Evolutionary conservation across 768 basidiomycete genomes (phyloP).

Genomic region (Agaricus blazei): DNA sequence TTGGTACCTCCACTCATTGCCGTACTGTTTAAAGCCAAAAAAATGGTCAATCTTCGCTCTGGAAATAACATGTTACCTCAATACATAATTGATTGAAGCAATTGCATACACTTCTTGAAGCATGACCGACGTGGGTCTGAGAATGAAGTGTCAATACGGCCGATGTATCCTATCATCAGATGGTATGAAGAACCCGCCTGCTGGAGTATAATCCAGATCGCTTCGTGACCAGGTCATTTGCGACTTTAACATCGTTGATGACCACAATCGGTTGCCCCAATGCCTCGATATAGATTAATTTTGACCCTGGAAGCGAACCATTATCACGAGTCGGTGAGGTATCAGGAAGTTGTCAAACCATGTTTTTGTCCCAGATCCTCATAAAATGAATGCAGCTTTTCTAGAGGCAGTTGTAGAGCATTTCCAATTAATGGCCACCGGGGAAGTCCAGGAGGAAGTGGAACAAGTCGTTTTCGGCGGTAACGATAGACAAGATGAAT

Average conservation of each 20-base stretch:
- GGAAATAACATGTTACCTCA: too few relatives aligned
- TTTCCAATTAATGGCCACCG: conserved; percentile 11
- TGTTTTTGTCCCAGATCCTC: background rate
- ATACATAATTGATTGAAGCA: background rate
- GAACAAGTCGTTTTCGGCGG: background rate
- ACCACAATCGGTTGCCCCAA: conserved; percentile 37
- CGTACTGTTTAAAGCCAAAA: conserved; percentile 18
- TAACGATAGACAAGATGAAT: background rate
- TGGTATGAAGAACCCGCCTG: conserved; percentile 16
- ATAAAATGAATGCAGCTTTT: background rate
- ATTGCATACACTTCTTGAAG: conserved; percentile 7
- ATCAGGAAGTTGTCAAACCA: background rate
- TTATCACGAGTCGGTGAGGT: background rate
- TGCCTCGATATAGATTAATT: conserved; percentile 48
- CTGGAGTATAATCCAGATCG: conserved; percentile 54
- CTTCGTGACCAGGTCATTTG: conserved; percentile 52
- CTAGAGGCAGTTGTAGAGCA: conserved; percentile 6
- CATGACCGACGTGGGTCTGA: conserved; percentile 1
- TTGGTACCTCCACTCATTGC: conserved; percentile 18
- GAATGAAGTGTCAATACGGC: too few relatives aligned
- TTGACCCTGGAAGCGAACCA: conserved; percentile 13
- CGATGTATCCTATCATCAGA: background rate
- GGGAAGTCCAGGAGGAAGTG: background rate
- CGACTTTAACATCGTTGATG: conserved; percentile 37
- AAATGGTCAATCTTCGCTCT: background rate